Evolutionary conservation across 345 rosid genomes (phyloP).

Genomic region (Bruguiera gymnorhiza): DNA sequence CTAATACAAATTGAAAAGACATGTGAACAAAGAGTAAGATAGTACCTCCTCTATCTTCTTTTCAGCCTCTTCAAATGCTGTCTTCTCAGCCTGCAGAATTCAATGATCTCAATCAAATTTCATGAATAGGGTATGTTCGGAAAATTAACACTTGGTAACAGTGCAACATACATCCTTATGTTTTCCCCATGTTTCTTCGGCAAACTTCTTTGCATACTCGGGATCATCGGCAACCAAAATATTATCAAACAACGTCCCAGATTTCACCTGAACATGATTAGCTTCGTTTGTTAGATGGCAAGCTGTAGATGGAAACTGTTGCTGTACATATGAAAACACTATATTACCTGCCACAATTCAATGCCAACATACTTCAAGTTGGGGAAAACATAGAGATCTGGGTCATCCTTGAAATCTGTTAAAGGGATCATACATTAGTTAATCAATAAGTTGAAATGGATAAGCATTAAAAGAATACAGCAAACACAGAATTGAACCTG

Average conservation of each 20-base stretch:
- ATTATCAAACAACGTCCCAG: conserved; percentile 94
- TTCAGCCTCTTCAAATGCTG: conserved; percentile 89
- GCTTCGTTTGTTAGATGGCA: neutral
- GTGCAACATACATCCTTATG: conserved; percentile 67
- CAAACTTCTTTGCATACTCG: conserved; percentile 77
- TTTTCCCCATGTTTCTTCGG: conserved; percentile 97
- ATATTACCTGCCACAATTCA: conserved; percentile 94
- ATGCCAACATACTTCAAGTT: conserved; percentile 88
- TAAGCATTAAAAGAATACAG: neutral
- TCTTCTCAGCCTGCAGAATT: conserved; percentile 82
- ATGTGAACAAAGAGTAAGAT: neutral
- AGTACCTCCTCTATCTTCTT: conserved; percentile 79
- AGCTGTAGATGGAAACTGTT: neutral
- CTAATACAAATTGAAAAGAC: neutral
- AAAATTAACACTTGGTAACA: neutral
- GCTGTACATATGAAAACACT: neutral
- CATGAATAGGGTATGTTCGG: neutral
- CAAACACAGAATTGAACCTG: conserved; percentile 49
- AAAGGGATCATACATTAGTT: conserved; percentile 5
- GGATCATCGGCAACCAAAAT: conserved; percentile 73
- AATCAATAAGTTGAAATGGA: conserved; percentile 1
- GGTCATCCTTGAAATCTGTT: conserved; percentile 93
- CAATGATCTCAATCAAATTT: conserved; percentile 17
- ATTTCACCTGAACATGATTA: conserved; percentile 60
- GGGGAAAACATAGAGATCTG: conserved; percentile 84